Percentiles rank a stretch among this genome's conserved stretches.
Evolutionary conservation across 1,139 yeast genomes (phyloP).

Genomic region (Groenewaldozyma auringiensis): DNA sequence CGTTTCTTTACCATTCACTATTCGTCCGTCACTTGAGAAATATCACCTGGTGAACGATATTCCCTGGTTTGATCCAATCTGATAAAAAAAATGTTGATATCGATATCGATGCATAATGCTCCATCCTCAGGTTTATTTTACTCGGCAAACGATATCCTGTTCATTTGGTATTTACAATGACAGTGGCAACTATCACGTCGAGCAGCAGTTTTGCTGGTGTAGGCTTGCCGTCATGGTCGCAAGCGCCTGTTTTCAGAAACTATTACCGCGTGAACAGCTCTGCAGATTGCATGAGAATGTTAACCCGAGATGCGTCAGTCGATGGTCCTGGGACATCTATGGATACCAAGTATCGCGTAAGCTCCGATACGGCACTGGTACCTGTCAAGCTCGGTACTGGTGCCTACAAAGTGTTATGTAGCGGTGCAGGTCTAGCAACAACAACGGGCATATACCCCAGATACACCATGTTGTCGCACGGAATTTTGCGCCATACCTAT

Average conservation of each 20-base stretch:
- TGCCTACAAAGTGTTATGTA: constrained; percentile 16
- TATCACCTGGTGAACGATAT: too few species aligned
- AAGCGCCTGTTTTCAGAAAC: background rate
- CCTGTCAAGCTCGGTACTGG: constrained; percentile 17
- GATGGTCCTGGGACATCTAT: background rate
- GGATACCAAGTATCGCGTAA: constrained; percentile 1
- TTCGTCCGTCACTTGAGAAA: too few species aligned
- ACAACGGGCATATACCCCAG: constrained; percentile 4
- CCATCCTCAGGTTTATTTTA: too few species aligned
- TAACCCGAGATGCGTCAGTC: background rate
- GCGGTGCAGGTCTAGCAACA: background rate
- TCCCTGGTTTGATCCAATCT: too few species aligned
- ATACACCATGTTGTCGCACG: constrained; percentile 12
- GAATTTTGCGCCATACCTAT: constrained; percentile 9
- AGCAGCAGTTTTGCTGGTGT: background rate
- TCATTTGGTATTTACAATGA: background rate
- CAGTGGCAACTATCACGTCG: constrained; percentile 2
- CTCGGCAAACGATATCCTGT: too few species aligned
- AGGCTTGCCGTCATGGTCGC: background rate
- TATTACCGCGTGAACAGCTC: background rate
- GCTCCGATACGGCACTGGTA: constrained; percentile 12
- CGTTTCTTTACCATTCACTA: background rate
- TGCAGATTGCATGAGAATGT: background rate
- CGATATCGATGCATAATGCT: too few species aligned
- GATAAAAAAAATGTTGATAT: too few species aligned